These are phyloP conservation scores for Camellia sinensis DNA, from an alignment of 148 eudicot species.

Conservation along the genomic window DNA sequence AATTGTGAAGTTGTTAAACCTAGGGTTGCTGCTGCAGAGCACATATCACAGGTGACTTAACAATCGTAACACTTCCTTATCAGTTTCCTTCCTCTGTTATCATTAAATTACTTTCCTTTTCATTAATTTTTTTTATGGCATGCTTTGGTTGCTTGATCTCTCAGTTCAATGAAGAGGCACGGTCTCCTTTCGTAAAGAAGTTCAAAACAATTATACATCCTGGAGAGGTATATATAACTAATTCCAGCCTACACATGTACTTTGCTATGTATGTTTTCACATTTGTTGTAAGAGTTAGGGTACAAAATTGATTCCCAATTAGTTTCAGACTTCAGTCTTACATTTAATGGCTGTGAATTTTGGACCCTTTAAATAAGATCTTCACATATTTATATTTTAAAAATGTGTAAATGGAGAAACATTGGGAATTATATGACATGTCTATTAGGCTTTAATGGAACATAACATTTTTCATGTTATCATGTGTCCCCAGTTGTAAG, in stretches of 20 bases:
- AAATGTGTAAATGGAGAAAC: too few species aligned
- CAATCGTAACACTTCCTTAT: not conserved
- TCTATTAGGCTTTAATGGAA: too few species aligned
- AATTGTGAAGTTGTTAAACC: conserved; percentile 94
- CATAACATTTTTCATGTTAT: too few species aligned
- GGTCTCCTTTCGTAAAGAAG: conserved; percentile 94
- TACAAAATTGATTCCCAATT: not conserved
- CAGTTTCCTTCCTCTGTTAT: not conserved
- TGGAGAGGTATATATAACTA: conserved; percentile 67
- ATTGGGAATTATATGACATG: too few species aligned
- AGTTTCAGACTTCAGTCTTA: not conserved
- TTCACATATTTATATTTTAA: too few species aligned
- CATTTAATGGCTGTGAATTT: not conserved
- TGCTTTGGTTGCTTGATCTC: conserved; percentile 24
- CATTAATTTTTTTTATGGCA: not conserved
- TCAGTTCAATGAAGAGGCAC: conserved; percentile 98
- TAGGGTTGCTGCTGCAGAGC: conserved; percentile 98
- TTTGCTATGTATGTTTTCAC: not conserved
- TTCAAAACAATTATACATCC: conserved; percentile 94
- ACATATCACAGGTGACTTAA: conserved; percentile 74
- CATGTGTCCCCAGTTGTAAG: too few species aligned
- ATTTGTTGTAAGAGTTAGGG: not conserved
- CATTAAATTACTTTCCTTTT: not conserved
- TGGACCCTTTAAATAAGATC: not conserved
- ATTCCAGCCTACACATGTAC: not conserved